Percentiles rank a stretch among this genome's conserved stretches.
These are phyloP conservation scores for Zychaea mexicana DNA, from an alignment of 371 early-diverging fungal genomes.

Conservation along the genomic window DNA sequence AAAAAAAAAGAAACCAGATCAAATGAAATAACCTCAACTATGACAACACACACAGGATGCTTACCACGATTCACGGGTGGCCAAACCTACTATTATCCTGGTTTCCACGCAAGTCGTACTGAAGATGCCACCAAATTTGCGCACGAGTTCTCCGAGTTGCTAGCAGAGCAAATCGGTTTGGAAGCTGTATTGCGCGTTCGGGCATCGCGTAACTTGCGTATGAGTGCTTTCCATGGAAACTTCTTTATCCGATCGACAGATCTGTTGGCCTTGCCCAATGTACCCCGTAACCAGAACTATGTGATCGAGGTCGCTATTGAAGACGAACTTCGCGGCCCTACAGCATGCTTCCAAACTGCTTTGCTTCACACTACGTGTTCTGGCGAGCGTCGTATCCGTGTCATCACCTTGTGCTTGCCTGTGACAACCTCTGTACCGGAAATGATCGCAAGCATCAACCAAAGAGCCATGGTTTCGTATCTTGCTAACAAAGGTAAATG, in stretches of 20 bases:
- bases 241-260: conserved; percentile 96
- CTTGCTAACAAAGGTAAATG: conserved; percentile 80
- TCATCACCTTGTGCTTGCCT: conserved; percentile 91
- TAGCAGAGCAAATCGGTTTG: conserved; percentile 83
- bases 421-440: conserved; percentile 82
- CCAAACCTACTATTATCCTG: conserved; percentile 91
- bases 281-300: conserved; percentile 93
- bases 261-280: conserved; percentile 91
- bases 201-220: conserved; percentile 85
- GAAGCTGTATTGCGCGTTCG: conserved; percentile 97
- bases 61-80: conserved; percentile 96
- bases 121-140: conserved; percentile 90
- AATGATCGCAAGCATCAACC: conserved; percentile 83
- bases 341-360: conserved; percentile 97
- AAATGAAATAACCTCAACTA: background rate
- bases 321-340: conserved; percentile 76
- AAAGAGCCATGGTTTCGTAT: conserved; percentile 79
- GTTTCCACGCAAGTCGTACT: conserved; percentile 84
- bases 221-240: conserved; percentile 94
- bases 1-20: background rate
- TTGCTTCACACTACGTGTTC: conserved; percentile 86
- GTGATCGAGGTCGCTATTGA: conserved; percentile 89
- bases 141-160: conserved; percentile 82
- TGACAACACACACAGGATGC: too few species aligned
- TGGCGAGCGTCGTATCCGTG: conserved; percentile 95